A percentile compares a stretch with the other conserved stretches of the same genome.
phyloP scores from a whole-genome alignment of 352 stramenopile species.

The Hyaloperonospora arabidopsidis region DNA sequence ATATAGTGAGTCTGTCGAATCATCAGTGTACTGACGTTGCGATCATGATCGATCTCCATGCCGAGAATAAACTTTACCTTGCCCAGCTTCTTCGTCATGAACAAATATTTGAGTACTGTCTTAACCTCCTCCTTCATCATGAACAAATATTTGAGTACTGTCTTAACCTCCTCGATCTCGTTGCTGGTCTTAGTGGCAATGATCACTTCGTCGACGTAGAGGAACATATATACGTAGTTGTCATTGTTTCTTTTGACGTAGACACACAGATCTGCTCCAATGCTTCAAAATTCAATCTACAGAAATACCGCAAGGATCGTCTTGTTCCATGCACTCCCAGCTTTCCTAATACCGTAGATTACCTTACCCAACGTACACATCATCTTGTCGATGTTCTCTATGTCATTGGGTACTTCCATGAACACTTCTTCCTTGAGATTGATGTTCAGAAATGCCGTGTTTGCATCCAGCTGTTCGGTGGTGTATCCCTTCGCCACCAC shows the following conservation, averaged over 20 bases:
- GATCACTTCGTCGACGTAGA: no score
- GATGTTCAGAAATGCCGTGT: slow-evolving; percentile 8
- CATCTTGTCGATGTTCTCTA: background rate
- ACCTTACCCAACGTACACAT: slow-evolving; percentile 15
- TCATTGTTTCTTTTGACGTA: slow-evolving; percentile 10
- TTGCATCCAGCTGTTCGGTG: background rate
- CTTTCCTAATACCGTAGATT: slow-evolving; percentile 20
- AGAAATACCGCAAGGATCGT: slow-evolving; percentile 6
- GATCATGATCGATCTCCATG: no score
- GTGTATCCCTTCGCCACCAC: background rate
- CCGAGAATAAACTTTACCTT: no score
- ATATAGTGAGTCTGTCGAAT: background rate
- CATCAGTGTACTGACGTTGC: background rate
- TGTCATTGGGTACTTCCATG: slow-evolving; percentile 6
- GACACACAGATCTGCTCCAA: slow-evolving; percentile 13
- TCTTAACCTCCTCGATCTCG: no score
- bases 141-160: no score
- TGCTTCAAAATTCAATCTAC: slow-evolving; percentile 11
- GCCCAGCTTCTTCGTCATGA: no score
- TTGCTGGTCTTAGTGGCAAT: no score
- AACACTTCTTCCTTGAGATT: background rate
- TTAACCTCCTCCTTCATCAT: no score
- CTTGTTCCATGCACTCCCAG: slow-evolving; percentile 14
- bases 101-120: no score
- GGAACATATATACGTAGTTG: slow-evolving; percentile 6